Conservation (phyloP, 1,284 basidiomycete species). For the Xerocomus cyaneibrunnescens region DNA sequence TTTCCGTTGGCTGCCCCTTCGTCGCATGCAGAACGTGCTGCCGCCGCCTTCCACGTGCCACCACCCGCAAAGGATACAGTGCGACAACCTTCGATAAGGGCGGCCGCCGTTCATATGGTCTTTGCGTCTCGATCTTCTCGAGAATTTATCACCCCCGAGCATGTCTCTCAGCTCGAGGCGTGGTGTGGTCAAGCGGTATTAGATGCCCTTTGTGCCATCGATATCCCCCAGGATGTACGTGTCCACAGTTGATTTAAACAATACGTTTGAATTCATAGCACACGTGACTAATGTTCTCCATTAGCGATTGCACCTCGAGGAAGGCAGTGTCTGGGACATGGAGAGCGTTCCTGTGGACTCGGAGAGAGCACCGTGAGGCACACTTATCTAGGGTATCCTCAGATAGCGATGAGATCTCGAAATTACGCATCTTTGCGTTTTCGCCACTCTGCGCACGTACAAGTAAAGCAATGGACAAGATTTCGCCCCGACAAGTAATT, state of each 20-base stretch:
- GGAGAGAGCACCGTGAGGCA: constrained; percentile 11
- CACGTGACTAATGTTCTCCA: constrained; percentile 5
- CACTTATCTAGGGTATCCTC: neutral
- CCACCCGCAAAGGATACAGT: constrained; percentile 27
- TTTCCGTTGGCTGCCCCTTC: constrained; percentile 26
- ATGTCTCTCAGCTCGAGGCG: constrained; percentile 62
- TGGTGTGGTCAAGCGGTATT: constrained; percentile 61
- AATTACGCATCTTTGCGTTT: neutral
- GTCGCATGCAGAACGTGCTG: constrained; percentile 20
- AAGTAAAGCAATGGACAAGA: neutral
- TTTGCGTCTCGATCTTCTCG: constrained; percentile 77
- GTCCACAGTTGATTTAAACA: neutral
- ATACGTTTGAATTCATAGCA: neutral
- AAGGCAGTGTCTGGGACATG: constrained; percentile 42
- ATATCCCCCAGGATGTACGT: constrained; percentile 46
- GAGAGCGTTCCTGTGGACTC: constrained; percentile 1
- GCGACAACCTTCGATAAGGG: constrained; percentile 53
- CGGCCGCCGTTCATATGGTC: constrained; percentile 80
- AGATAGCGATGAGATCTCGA: constrained; percentile 2
- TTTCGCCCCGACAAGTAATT: constrained; percentile 14
- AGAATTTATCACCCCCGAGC: constrained; percentile 73
- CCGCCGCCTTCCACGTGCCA: constrained; percentile 34
- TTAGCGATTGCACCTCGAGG: constrained; percentile 39
- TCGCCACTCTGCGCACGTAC: neutral
- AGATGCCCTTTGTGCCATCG: constrained; percentile 43